A percentile compares a stretch with the other conserved stretches of the same genome.
Conservation (phyloP, 23 red algal genomes). For the Pyropia yezoensis region DNA sequence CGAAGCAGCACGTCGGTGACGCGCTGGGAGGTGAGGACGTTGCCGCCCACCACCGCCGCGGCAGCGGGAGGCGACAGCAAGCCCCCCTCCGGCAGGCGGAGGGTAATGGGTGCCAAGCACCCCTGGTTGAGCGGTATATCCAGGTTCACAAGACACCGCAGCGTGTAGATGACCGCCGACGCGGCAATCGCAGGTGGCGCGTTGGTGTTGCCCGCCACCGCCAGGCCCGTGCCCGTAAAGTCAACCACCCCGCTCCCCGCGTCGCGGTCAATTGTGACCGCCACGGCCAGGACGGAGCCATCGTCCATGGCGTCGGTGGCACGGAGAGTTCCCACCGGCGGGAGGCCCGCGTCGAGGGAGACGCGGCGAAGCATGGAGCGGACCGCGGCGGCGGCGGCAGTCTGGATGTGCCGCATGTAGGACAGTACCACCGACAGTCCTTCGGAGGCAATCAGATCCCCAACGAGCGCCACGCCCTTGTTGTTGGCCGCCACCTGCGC, state of each 20-base stretch:
- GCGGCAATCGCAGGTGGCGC: slow-evolving; percentile 73
- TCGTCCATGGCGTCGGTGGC: slow-evolving; percentile 88
- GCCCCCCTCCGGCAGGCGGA: slow-evolving; percentile 53
- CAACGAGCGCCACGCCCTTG: slow-evolving; percentile 68
- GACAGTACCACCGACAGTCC: slow-evolving; percentile 42
- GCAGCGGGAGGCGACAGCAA: slow-evolving; percentile 50
- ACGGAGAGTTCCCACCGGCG: not conserved
- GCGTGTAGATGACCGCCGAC: slow-evolving; percentile 89
- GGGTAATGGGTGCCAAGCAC: slow-evolving; percentile 77
- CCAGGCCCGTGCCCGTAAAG: slow-evolving; percentile 62
- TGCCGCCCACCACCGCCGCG: slow-evolving; percentile 91
- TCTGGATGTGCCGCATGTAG: slow-evolving; percentile 93
- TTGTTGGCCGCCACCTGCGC: slow-evolving; percentile 98
- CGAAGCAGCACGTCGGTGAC: slow-evolving; percentile 90
- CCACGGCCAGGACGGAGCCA: slow-evolving; percentile 57
- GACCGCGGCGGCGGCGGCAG: slow-evolving; percentile 51
- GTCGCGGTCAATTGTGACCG: slow-evolving; percentile 41
- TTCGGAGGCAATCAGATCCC: slow-evolving; percentile 45
- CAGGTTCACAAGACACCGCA: slow-evolving; percentile 86
- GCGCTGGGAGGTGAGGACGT: slow-evolving; percentile 95
- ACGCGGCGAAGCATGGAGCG: slow-evolving; percentile 58
- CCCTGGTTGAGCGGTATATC: slow-evolving; percentile 96
- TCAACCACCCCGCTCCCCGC: slow-evolving; percentile 75
- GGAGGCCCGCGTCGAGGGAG: not conserved
- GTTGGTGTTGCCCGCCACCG: slow-evolving; percentile 82